Conservation (phyloP, 208 protist species). For the Leishmania tropica region DNA sequence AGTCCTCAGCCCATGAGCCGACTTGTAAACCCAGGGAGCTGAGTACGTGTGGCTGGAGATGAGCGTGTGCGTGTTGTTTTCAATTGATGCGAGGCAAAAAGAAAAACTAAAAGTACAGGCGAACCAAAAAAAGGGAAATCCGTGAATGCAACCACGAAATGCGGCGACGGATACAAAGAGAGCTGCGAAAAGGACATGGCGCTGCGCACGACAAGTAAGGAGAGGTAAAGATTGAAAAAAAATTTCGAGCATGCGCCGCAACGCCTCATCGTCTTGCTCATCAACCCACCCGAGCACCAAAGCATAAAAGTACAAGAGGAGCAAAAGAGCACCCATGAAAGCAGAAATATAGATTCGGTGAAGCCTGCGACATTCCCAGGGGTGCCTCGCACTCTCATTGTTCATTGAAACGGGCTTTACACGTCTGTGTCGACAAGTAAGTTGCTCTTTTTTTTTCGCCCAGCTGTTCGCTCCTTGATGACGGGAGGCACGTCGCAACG, state of each 20-base stretch:
- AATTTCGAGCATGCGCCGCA: neutral
- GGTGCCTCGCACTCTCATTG: neutral
- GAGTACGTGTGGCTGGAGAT: neutral
- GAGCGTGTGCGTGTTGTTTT: neutral
- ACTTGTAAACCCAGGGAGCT: conserved; percentile 25
- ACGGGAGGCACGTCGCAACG: neutral
- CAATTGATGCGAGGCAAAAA: neutral
- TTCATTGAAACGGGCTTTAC: neutral
- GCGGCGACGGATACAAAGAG: neutral
- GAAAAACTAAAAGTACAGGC: neutral
- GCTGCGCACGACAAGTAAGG: neutral
- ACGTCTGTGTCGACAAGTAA: neutral
- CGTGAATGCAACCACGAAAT: neutral
- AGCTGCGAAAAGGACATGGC: neutral
- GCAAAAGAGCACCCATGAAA: neutral
- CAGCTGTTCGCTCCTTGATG: neutral
- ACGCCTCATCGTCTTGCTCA: neutral
- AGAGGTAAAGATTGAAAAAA: no score
- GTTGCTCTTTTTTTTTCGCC: neutral
- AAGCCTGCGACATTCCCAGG: neutral
- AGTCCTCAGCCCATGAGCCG: conserved; percentile 4
- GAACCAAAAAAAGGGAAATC: neutral
- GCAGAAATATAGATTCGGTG: neutral
- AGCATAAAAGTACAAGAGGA: neutral
- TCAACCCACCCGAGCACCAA: neutral